Base-by-base conservation (phyloP, 2,329 filamentous ascomycete genomes). In the Colletotrichum theobromicola region DNA sequence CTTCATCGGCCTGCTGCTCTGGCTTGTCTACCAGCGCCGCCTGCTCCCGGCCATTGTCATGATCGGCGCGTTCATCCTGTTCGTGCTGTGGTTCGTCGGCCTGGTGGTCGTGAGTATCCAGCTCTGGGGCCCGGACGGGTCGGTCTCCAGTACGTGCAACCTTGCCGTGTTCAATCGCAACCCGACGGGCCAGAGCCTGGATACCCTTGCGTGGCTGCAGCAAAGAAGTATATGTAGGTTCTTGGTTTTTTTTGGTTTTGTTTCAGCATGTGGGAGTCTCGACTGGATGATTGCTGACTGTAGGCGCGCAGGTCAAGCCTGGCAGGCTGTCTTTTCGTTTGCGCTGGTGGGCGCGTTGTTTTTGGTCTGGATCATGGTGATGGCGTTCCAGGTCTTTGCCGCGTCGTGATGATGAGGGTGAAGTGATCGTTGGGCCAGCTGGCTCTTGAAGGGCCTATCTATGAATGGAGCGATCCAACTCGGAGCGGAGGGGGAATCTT, bases 21-120 rank as follows among this genome's bases (percentile, higher is more conserved):
- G 85, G 82, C 87, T 94, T 32, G 93, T 93, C 77, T 88, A 87
- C 70, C 87, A 90, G 74, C 88, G 90, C 3, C 89, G 91, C 10
- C 86, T 94, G 2, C 84, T 94, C 0, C 90, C 90, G 0, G 87
- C 88, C 61, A 90, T 92, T 78, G 90, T 92, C 80, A 90, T 92
- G 84, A 88, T 93, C 24, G 91, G 91, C 72, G 88, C 88, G 60
- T 93, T 93, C 79, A 88, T 93, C 77, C 85, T 93, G 70, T 93
- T 93, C 75, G 86, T 93, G 3, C 84, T 94, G n/a, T 94, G 91
- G 91, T 84, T 93, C 46, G 90, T 93, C 42, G 92, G 92, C 0
- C 84, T 94, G 10, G 87, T 94, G 61, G 89, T 93, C 57, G 85
- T 91, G 7, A 87, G 87, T 18, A 88, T 93, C 69, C 88, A 93